Base-by-base conservation (phyloP, 2,329 filamentous ascomycete genomes). In the Pseudocercospora fijiensis region DNA sequence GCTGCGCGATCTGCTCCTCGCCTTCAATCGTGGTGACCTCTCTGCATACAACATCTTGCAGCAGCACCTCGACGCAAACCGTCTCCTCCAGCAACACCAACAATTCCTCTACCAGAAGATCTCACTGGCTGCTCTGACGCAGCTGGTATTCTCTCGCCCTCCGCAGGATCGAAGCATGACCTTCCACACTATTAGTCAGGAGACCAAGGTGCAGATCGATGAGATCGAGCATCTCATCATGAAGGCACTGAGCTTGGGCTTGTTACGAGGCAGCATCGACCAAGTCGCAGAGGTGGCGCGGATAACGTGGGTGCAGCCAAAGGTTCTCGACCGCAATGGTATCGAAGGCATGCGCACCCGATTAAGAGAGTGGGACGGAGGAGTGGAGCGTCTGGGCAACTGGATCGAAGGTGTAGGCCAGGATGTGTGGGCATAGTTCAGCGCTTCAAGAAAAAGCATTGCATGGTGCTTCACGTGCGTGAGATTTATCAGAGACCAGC, bases 301-400 rank as follows among this genome's bases (percentile, higher is more conserved):
- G 76, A 97, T 99, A 79, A 94, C 94, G 74, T 99, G 95, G 95
- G 95, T 99, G 64, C 95, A 99, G 81, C 95, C 95, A 22, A 98
- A 98, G 85, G 93, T 99, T 30, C 81, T 99, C 70, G 95, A 98
- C 78, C 92, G 93, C 87, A 88, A 87, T 78, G 95, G 98, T 82
- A 96, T 99, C 72, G 91, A 90, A 73, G 91, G 88, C 74, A 97
- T 99, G 94, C 87, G 91, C 73, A 84, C 87, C 75, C 84, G 95
- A 72, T 80, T 99, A 75, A 88, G 90, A 76, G 94, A 99, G 74
- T 99, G 95, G 95, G 93, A 97, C 77, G 88, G 89, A 57, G 96
- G 92, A 76, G 94, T 99, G 68, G 97, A 98, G 77, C 89, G 95
- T 78, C 84, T 99, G 62, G 94, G 94, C 67, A 95, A 96, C 81